These are phyloP conservation scores for Melianthus villosus DNA, from an alignment of 441 rosid genomes.

Conservation along the genomic window DNA sequence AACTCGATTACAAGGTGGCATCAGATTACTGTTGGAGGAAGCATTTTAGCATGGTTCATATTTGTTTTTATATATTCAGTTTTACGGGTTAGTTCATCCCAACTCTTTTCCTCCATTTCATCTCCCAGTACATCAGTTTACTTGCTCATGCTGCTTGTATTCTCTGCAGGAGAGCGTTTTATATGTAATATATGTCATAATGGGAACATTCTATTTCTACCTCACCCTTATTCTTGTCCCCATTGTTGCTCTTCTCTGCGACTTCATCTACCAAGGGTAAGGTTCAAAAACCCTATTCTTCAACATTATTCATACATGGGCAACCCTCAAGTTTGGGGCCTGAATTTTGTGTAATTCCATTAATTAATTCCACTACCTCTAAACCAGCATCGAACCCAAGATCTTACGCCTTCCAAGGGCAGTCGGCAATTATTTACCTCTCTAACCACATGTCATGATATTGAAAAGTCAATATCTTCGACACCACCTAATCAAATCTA, in stretches of 20 bases:
- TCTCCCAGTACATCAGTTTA: neutral
- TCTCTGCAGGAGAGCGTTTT: slow-evolving; percentile 64
- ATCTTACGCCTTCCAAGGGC: no score
- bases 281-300: slow-evolving; percentile 8
- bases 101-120: no score
- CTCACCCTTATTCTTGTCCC: slow-evolving; percentile 66
- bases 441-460: no score
- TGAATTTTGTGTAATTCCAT: no score
- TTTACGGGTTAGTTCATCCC: slow-evolving; percentile 34
- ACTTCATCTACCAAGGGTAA: slow-evolving; percentile 89
- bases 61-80: slow-evolving; percentile 64
- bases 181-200: slow-evolving; percentile 67
- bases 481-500: no score
- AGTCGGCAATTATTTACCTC: no score
- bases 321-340: no score
- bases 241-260: slow-evolving; percentile 62
- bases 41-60: slow-evolving; percentile 79
- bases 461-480: no score
- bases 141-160: slow-evolving; percentile 9
- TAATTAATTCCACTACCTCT: no score
- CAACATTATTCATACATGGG: no score
- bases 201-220: slow-evolving; percentile 88
- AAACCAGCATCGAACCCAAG: no score
- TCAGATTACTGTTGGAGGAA: slow-evolving; percentile 77
- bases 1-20: slow-evolving; percentile 92